Base-by-base conservation (phyloP, 352 stramenopile genomes). In the Phytophthora cactorum region DNA sequence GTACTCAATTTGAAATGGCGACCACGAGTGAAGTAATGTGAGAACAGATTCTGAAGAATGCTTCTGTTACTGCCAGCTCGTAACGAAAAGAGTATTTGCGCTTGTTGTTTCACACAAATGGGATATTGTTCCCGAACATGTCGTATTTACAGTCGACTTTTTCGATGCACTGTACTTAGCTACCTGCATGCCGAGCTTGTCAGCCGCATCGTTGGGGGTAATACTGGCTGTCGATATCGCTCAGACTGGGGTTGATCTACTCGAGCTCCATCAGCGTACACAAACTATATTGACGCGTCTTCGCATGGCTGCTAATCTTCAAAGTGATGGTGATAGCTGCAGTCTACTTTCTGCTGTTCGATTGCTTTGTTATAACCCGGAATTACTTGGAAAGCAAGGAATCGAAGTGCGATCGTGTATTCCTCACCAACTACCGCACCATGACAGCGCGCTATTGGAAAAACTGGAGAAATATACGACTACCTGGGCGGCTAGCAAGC, bases 161-260 rank as follows among this genome's bases (percentile, higher is more conserved):
- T 50, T 50, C 44, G 44, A 50, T 31, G 44, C 44, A 3, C 9
- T 50, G 15, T 50, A 50, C 22, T 11, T 50, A 6, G 44, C 9
- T 29, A 50, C 44, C 4, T 50, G 17, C 44, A 32, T 50, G 44
- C 44, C 44, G 44, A 50, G 44, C 6, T 15, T 50, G 44, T 50
- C 44, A 11, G 1, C 17, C 3, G 17, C 8, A 15, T 31, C 44
- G 7, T 31, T 50, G 8, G 44, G 8, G 7, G 5, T 50, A 1
- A 31, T 50, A 2, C 2, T 50, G n/a, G 9, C 7, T 32, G 44
- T 50, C 44, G 44, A 50, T 22, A 22, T 22, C 17, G 17, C 17
- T 22, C 17, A 22, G 17, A 22, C 17, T 22, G 17, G 17, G 17
- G 17, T 50, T 5, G 43, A 50, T 28, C 17, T 50, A 5, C 17